Evolutionary conservation across 495 filamentous ascomycete genomes (phyloP), one percentile per base, ranked within the genome.

Genomic region (Penicillium roqueforti): DNA sequence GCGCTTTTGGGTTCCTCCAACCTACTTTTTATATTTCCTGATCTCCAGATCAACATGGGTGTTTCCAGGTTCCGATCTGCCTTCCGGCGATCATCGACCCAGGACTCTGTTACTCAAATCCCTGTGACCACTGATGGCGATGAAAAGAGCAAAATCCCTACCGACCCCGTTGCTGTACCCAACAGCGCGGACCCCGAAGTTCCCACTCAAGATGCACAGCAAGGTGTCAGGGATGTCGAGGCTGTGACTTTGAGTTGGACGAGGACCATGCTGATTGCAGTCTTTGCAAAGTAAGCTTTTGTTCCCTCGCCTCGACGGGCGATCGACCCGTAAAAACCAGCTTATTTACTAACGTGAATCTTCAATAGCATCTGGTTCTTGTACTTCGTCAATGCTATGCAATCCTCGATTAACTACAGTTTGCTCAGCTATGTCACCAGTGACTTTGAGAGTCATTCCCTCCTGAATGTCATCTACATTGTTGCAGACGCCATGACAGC

Each of bases 401-500:
- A 77, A 46, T 59, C 58, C 23, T 57, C 58, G 6, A 65, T 71
- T 34, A 58, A 62, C 18, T 44, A 41, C 14, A 75, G 62, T 44
- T 37, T 75, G 42, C 56, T 60, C 13, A 57, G 67, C 45, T 73
- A 68, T 40, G 47, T 73, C 25, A 70, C 61, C 16, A 82, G 80
- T 56, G 76, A 72, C 2, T 86, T 84, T 60, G 68, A 77, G 19
- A 69, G 72, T 6, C 83, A 86, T 60, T 84, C 81, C 6, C 61
- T 85, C 39, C 61, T 85, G 42, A 77, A 79, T 29, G 77, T 79
- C 18, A 79, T 84, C 45, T 77, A 72, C 37, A 74, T 84, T 45
- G 75, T 86, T 3, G 70, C 78, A 22, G 74, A 73, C 39, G 74
- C 61, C 32, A 65, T 73, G 49, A 51, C 70, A 1, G 68, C 67